Conservation (phyloP, 1,139 yeast species). For the Taphrina flavorubra region DNA sequence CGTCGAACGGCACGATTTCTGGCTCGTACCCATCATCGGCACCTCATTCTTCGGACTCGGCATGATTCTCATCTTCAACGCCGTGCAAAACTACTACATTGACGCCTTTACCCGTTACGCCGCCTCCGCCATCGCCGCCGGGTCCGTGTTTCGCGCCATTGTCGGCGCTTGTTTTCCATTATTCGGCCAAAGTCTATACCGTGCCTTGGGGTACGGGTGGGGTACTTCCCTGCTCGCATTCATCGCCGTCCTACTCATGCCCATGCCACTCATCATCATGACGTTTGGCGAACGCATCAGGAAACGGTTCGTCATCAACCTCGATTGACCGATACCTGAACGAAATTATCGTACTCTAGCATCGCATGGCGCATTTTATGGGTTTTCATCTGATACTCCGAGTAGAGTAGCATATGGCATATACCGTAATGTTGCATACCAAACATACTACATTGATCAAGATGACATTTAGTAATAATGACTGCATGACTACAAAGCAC, state of each 20-base stretch:
- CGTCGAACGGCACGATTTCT: constrained; percentile 41
- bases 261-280: constrained; percentile 80
- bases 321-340: no score
- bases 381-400: no score
- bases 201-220: constrained; percentile 75
- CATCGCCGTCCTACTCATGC: constrained; percentile 74
- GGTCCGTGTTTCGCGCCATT: constrained; percentile 64
- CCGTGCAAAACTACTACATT: constrained; percentile 59
- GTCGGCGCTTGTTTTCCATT: constrained; percentile 72
- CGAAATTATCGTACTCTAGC: no score
- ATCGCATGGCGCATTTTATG: no score
- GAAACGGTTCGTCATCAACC: constrained; percentile 45
- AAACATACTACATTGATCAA: no score
- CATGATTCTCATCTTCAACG: constrained; percentile 50
- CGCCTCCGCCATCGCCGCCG: constrained; percentile 76
- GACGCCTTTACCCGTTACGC: constrained; percentile 61
- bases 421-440: no score
- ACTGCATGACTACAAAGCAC: no score
- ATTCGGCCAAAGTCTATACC: constrained; percentile 72
- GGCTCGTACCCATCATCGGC: constrained; percentile 45
- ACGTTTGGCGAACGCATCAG: constrained; percentile 54
- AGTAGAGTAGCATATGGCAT: no score
- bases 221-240: constrained; percentile 85
- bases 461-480: no score
- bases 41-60: constrained; percentile 44